Conservation (phyloP, 495 filamentous ascomycete genomes). For the Aspergillus incahuasiensis region DNA sequence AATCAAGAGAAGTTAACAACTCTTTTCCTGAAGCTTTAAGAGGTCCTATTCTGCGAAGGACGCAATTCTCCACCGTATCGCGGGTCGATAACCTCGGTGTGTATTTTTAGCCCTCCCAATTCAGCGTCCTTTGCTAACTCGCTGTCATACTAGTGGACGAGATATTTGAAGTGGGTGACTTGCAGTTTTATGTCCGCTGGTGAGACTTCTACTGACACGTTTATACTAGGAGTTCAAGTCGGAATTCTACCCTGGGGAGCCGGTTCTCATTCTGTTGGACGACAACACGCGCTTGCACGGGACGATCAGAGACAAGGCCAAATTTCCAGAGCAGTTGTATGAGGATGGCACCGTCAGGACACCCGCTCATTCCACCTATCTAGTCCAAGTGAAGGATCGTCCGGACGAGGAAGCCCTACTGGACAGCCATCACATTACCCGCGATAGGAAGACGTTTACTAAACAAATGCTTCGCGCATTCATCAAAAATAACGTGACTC, state of each 20-base stretch:
- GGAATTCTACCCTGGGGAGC: conserved; percentile 91
- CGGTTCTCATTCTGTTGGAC: conserved; percentile 66
- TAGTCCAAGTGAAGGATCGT: conserved; percentile 66
- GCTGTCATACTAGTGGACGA: conserved; percentile 52
- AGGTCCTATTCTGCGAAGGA: conserved; percentile 80
- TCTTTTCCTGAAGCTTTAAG: conserved; percentile 88
- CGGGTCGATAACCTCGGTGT: conserved; percentile 85
- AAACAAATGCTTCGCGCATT: conserved; percentile 92
- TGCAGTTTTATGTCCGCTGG: neutral
- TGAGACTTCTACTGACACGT: conserved; percentile 21
- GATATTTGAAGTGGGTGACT: conserved; percentile 55
- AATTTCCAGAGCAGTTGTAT: conserved; percentile 57
- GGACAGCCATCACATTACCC: conserved; percentile 75
- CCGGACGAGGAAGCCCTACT: conserved; percentile 71
- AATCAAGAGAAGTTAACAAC: conserved; percentile 82
- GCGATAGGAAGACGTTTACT: conserved; percentile 90
- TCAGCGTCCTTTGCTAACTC: conserved; percentile 15
- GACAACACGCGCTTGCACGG: conserved; percentile 71
- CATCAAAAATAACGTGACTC: conserved; percentile 86
- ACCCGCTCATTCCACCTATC: conserved; percentile 69
- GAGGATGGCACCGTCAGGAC: conserved; percentile 62
- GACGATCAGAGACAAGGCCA: conserved; percentile 80
- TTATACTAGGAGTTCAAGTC: conserved; percentile 76
- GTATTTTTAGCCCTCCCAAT: conserved; percentile 17
- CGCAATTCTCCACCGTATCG: conserved; percentile 87